Evolutionary conservation across 169 alveolate genomes (phyloP).

Genomic region (Eimeria falciformis): DNA sequence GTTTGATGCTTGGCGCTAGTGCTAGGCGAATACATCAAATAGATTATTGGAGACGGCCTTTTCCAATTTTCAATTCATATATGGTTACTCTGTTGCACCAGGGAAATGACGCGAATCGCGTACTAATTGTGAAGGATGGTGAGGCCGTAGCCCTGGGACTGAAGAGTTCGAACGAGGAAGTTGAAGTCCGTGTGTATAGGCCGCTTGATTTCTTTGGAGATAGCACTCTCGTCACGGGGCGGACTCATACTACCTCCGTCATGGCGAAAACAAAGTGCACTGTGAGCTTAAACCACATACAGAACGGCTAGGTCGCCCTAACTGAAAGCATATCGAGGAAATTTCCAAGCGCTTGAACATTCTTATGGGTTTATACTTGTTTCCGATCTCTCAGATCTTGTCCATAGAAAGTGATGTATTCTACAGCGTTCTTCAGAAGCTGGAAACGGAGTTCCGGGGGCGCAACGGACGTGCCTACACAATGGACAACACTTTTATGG

Average conservation of each 20-base stretch:
- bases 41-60: too few species aligned
- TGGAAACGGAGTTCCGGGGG: slow-evolving; percentile 62
- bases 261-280: slow-evolving; percentile 76
- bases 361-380: not conserved
- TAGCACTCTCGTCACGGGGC: slow-evolving; percentile 55
- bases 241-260: slow-evolving; percentile 75
- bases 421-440: slow-evolving; percentile 50
- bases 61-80: not conserved
- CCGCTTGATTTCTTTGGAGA: slow-evolving; percentile 78
- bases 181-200: slow-evolving; percentile 60
- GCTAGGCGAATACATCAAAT: too few species aligned
- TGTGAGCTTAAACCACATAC: slow-evolving; percentile 17
- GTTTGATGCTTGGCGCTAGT: too few species aligned
- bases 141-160: slow-evolving; percentile 76
- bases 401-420: slow-evolving; percentile 45
- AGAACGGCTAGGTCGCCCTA: not conserved
- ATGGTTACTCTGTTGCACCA: not conserved
- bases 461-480: slow-evolving; percentile 62
- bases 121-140: slow-evolving; percentile 75
- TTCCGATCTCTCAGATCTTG: slow-evolving; percentile 28
- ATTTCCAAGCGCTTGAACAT: not conserved
- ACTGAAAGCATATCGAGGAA: not conserved
- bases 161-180: slow-evolving; percentile 49
- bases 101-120: slow-evolving; percentile 56
- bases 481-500: slow-evolving; percentile 22